Base-by-base conservation (phyloP, 257 asterid genomes). In the Capsicum baccatum region DNA sequence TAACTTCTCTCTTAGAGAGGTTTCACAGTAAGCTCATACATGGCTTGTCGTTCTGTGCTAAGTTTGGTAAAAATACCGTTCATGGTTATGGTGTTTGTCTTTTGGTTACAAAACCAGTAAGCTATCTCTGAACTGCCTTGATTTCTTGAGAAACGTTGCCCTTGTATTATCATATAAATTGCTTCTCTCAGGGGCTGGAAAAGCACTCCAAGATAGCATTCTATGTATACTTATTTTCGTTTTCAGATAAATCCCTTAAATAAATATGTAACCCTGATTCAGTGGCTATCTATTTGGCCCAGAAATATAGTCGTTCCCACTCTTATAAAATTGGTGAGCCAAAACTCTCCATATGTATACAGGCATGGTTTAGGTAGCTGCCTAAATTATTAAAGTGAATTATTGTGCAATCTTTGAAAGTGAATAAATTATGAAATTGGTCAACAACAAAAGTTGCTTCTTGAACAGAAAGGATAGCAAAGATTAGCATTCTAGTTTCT, bases 361-460 rank as follows among this genome's bases (percentile, higher is more conserved):
- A 95, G 98, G 97, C 98, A 54, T 95, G 98, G 98, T 92, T 95
- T 83, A 90, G 98, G 84, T 98, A 95, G 74, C 97, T 95, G 50
- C 98, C 98, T 0, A 86, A 26, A 26, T 26, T 26, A 26, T 26
- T 26, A 26, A 26, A 26, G 33, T 26, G 33, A 26, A 26, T 26
- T 26, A 26, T 26, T 26, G 33, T 26, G 33, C 33, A 26, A 26
- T 26, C 33, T 26, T 26, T 26, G 33, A 26, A 26, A 26, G 33
- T 26, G 33, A 26, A 26, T 26, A 26, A 26, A 26, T 26, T 26
- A 26, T 26, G 33, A 26, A 26, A 26, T 26, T 26, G 33, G 33
- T 26, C 33, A 26, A 26, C 33, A 26, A 26, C 33, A 26, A 26
- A 26, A 26, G 33, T 26, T 26, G 33, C 33, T 26, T 26, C 33